A percentile compares a stretch with the other conserved stretches of the same genome.
These are phyloP conservation scores for Tympanopsis confertula DNA, from an alignment of 2,329 filamentous ascomycete species.

Conservation along the genomic window DNA sequence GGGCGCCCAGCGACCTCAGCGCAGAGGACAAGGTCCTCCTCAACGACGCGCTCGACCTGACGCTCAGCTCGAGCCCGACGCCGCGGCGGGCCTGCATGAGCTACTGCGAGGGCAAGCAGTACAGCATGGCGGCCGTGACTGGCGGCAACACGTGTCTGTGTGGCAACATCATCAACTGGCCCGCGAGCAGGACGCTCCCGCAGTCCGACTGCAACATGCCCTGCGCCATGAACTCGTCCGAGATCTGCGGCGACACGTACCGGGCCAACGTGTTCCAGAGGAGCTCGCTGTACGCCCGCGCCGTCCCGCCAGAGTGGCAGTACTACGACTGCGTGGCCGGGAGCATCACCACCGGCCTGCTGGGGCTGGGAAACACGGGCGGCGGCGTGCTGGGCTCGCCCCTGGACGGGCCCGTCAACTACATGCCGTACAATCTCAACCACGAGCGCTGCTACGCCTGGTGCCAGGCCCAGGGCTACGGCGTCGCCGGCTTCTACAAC, in stretches of 20 bases:
- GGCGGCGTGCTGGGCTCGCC: background rate
- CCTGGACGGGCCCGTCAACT: background rate
- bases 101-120: background rate
- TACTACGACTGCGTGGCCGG: background rate
- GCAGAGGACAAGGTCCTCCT: background rate
- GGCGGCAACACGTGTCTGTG: background rate
- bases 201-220: slow-evolving; percentile 15
- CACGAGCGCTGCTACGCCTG: background rate
- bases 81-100: background rate
- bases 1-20: background rate
- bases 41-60: background rate
- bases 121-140: background rate
- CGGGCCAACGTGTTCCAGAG: slow-evolving; percentile 16
- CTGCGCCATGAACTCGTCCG: slow-evolving; percentile 17
- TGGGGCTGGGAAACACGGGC: background rate
- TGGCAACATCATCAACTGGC: background rate
- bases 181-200: slow-evolving; percentile 1
- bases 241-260: slow-evolving; percentile 19
- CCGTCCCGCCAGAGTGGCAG: background rate
- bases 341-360: no score
- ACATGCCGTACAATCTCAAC: background rate
- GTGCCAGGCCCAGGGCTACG: background rate
- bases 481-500: background rate
- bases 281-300: background rate
- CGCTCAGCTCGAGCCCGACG: background rate